Conservation (phyloP, 495 filamentous ascomycete genomes). For the Aspergillus carlsbadensis region DNA sequence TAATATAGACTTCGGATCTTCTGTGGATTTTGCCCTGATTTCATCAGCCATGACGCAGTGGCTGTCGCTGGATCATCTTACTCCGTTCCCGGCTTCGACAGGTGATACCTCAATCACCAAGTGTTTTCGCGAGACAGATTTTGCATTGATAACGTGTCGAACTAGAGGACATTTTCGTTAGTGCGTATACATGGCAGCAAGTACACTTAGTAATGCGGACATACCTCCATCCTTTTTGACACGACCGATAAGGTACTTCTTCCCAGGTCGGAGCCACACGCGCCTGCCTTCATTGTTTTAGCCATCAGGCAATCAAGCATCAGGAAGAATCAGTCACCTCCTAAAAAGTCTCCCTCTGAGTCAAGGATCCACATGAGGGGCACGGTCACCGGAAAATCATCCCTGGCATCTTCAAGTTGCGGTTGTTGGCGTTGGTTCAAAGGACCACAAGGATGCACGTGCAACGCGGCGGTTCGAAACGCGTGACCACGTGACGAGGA, state of each 20-base stretch:
- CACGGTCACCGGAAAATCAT: conserved; percentile 3
- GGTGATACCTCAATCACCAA: conserved; percentile 69
- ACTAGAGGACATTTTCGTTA: conserved; percentile 35
- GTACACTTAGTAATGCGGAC: conserved; percentile 8
- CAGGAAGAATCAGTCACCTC: conserved; percentile 24
- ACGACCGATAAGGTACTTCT: conserved; percentile 77
- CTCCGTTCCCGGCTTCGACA: conserved; percentile 67
- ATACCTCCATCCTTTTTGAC: conserved; percentile 50
- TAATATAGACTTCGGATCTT: conserved; percentile 63
- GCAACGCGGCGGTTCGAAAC: conserved; percentile 15
- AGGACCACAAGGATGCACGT: conserved; percentile 1
- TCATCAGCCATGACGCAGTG: conserved; percentile 16
- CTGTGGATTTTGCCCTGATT: conserved; percentile 49
- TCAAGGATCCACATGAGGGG: conserved; percentile 48
- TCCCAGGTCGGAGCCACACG: conserved; percentile 80
- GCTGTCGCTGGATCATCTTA: conserved; percentile 31
- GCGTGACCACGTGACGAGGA: conserved; percentile 41
- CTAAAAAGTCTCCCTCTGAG: conserved; percentile 44
- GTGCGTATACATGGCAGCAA: conserved; percentile 15
- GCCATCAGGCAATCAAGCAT: not conserved
- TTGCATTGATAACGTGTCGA: conserved; percentile 60
- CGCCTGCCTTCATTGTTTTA: conserved; percentile 56
- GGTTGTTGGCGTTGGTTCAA: not conserved
- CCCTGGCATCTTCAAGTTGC: not conserved
- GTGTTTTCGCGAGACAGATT: conserved; percentile 87